Percentiles rank a stretch among this genome's conserved stretches.
Conservation (phyloP, 768 basidiomycete species). For the Kwoniella heveanensis region DNA sequence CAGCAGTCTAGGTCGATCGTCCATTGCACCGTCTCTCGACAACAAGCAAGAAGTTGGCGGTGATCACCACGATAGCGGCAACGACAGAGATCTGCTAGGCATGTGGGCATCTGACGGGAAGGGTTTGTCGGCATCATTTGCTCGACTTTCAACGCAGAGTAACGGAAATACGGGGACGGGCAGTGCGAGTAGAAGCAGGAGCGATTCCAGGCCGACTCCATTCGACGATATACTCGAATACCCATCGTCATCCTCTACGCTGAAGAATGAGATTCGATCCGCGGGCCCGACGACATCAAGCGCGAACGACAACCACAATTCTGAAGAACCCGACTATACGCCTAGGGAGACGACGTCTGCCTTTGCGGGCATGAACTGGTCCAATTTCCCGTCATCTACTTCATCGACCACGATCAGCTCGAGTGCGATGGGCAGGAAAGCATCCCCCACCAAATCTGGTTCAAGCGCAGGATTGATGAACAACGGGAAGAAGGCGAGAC, state of each 20-base stretch:
- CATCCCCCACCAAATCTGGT: constrained; percentile 1
- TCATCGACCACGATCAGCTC: background rate
- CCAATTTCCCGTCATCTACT: constrained; percentile 6
- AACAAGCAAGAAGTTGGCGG: background rate
- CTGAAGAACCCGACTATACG: constrained; percentile 23
- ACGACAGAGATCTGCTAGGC: constrained; percentile 34
- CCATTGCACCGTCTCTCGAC: background rate
- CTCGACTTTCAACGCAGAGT: constrained; percentile 9
- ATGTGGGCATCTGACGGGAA: constrained; percentile 35
- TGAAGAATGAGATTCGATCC: background rate
- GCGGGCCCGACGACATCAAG: background rate
- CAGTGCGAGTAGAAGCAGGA: constrained; percentile 22
- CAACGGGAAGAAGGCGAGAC: constrained; percentile 8
- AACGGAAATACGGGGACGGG: background rate
- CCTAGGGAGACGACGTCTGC: constrained; percentile 37
- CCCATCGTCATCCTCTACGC: constrained; percentile 1
- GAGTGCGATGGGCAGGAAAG: background rate
- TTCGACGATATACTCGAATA: constrained; percentile 36
- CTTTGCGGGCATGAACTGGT: constrained; percentile 26
- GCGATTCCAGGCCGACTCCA: constrained; percentile 28
- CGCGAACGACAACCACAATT: background rate
- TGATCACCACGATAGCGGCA: background rate
- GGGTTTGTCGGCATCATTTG: constrained; percentile 31
- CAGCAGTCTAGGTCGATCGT: background rate
- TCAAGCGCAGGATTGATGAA: background rate